Evolutionary conservation across 2,329 filamentous ascomycete genomes (phyloP), one percentile per base, ranked within the genome.

Genomic region (Colletotrichum cuscutae): DNA sequence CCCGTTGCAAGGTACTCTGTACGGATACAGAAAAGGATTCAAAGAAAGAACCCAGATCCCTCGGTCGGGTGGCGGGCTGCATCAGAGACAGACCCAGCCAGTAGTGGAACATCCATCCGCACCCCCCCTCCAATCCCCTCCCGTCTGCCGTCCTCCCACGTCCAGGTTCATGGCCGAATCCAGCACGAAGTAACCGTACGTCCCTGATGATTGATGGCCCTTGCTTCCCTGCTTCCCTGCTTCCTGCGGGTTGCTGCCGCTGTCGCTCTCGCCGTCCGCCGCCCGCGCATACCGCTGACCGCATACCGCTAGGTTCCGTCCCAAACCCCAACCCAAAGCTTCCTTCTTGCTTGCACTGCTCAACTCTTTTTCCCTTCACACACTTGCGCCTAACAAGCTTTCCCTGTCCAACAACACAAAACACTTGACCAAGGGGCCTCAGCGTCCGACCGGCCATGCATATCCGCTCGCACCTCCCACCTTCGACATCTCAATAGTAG

Each of bases 391-490:
- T 56, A 24, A 65, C 61, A 72, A 46, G 65, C 66, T 71, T 72
- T 73, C 60, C 37, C 52, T 42, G 28, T 60, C n/a, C 61, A 32
- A 58, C 67, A 52, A 73, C 61, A 62, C 67, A 61, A 73, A 73
- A 73, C 71, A 62, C 71, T 53, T 24, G 56, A 56, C 56, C 54
- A 71, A 52, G 56, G 71, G 71, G 71, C 66, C 67, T 73, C 66
- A 73, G 71, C 71, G 71, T 65, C 58, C 26, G 32, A 46, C 56
- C 49, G 60, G 49, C 61, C 60, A 73, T 73, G 71, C 71, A 58
- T 61, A 58, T 57, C 67, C 71, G 66, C 71, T 61, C 71, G 71
- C 24, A 30, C 61, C 61, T 68, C 67, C 54, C 58, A 15, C 61
- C 37, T 65, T 32, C 37, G 26, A 37, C 28, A n/a, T 52, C 28